Evolutionary conservation across 805 yeast species (phyloP), one percentile per base, ranked within the genome.

Genomic region (Kuraishia hungarica): DNA sequence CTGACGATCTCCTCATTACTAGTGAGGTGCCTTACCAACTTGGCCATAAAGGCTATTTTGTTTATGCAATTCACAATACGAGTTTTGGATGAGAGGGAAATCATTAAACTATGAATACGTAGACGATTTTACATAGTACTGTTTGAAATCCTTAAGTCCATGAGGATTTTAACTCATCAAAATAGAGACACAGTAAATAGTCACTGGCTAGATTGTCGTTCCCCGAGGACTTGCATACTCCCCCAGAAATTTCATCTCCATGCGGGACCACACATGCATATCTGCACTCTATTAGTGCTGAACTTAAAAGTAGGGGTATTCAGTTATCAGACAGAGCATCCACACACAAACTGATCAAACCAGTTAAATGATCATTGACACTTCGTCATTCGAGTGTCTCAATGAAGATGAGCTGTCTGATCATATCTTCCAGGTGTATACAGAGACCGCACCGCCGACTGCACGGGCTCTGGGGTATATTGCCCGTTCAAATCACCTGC

Each of bases 21-120:
- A 65, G 69, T 65, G 68, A 64, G 66, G 65, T 65, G 69, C 69
- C 67, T 65, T 65, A 65, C 67, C 69, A 64, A 65, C 68, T 65
- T 63, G 67, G 69, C 69, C 68, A 65, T 64, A 64, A 59, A 65
- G 65, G 69, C 69, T 23, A 23, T 7, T 35, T 35, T 35, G n/a
- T 13, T 10, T 13, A 4, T 10, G 17, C 8, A 15, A 3, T 35
- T 8, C 4, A 15, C 43, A 13, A 35, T 13, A 8, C 3, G 43
- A 35, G 17, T 13, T 35, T 35, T 35, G 43, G 17, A 13, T 7
- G 8, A 7, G n/a, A 35, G 11, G 43, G 11, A 35, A 35, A 35
- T 10, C 43, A 4, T 13, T 4, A 15, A 35, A 15, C n/a, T 35
- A 35, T 28, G 11, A 35, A 3, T 35, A 15, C 4, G 4, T 35